Conservation (phyloP, 2,329 filamentous ascomycete genomes). For the Mollisia scopiformis region DNA sequence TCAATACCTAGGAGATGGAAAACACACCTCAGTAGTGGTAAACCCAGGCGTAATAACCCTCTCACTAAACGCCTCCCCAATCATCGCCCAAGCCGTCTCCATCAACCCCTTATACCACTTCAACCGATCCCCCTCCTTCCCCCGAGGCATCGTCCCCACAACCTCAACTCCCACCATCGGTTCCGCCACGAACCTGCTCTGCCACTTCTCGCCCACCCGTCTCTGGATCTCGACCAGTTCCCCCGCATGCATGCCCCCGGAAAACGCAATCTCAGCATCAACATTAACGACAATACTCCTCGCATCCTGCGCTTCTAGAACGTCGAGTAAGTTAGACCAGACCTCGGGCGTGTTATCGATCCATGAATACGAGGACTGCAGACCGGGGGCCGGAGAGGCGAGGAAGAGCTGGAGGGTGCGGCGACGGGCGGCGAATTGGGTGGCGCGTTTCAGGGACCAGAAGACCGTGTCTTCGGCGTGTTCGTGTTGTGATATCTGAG, state of each 20-base stretch:
- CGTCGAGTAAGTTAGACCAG: conserved; percentile 43
- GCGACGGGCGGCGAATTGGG: conserved; percentile 52
- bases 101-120: conserved; percentile 48
- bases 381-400: conserved; percentile 39
- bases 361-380: conserved; percentile 43
- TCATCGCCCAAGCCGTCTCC: conserved; percentile 55
- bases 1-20: conserved; percentile 11
- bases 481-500: conserved; percentile 52
- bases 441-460: conserved; percentile 51
- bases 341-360: conserved; percentile 50
- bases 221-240: conserved; percentile 42
- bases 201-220: conserved; percentile 44
- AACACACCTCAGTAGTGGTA: conserved; percentile 41
- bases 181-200: conserved; percentile 43
- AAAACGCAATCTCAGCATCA: conserved; percentile 48
- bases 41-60: conserved; percentile 44
- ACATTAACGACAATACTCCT: conserved; percentile 47
- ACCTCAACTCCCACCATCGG: conserved; percentile 50
- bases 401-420: conserved; percentile 54
- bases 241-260: conserved; percentile 51
- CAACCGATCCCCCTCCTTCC: conserved; percentile 39
- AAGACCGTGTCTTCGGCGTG: conserved; percentile 55
- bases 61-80: conserved; percentile 49
- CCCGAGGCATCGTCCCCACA: conserved; percentile 11
- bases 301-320: conserved; percentile 43